A percentile compares a stretch with the other conserved stretches of the same genome.
phyloP scores from a whole-genome alignment of 2,329 filamentous ascomycete species.

The Claviceps capensis region DNA sequence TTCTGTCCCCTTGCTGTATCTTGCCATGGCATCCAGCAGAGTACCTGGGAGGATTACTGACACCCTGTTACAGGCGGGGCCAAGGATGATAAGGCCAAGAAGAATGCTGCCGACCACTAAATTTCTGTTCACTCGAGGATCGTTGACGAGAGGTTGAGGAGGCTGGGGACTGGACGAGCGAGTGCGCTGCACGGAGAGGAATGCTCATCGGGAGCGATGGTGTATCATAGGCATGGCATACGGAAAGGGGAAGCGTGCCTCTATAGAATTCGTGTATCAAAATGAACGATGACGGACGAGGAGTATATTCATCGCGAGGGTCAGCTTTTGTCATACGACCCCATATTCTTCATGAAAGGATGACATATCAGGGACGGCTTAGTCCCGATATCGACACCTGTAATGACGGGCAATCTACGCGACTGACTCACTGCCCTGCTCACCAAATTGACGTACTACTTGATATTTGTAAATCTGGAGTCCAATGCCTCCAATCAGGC shows the following conservation, averaged over 20 bases:
- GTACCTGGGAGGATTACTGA: conserved; percentile 10
- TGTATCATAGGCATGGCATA: conserved; percentile 30
- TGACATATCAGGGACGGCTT: no score
- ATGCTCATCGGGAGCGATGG: conserved; percentile 15
- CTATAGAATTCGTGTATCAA: not conserved
- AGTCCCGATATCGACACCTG: no score
- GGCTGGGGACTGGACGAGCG: conserved; percentile 3
- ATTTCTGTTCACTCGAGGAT: not conserved
- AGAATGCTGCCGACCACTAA: conserved; percentile 28
- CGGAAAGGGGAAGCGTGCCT: not conserved
- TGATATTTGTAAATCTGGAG: no score
- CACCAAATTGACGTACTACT: no score
- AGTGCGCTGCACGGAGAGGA: not conserved
- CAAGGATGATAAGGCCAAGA: conserved; percentile 69
- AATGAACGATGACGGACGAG: not conserved
- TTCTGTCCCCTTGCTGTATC: not conserved
- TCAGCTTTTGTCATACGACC: not conserved
- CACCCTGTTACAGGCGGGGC: conserved; percentile 53
- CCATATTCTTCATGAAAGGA: no score
- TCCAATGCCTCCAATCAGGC: no score
- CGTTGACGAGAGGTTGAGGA: conserved; percentile 6
- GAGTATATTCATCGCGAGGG: not conserved
- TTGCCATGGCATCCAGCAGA: not conserved
- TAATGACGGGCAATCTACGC: no score
- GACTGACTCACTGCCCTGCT: no score